Percentiles rank a stretch among this genome's conserved stretches.
Evolutionary conservation across 2,329 filamentous ascomycete genomes (phyloP).

Genomic region (Orbilia quercus): DNA sequence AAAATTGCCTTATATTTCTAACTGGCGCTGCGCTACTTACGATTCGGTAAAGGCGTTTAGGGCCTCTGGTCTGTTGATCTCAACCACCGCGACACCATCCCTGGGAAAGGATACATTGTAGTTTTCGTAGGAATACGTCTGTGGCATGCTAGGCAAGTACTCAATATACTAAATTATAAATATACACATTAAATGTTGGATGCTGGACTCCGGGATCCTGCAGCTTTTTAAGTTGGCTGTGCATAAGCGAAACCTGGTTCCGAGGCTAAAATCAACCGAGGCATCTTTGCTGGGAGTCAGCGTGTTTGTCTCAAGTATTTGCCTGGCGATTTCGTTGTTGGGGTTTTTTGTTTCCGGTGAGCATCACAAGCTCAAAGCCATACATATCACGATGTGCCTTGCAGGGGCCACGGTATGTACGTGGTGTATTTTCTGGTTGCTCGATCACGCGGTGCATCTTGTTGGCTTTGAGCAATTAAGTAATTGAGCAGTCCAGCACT

Average conservation of each 20-base stretch:
- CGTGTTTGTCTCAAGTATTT: too few relatives aligned
- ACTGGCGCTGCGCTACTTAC: conserved; percentile 63
- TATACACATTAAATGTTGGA: conserved; percentile 21
- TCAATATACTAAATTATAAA: conserved; percentile 19
- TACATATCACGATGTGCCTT: too few relatives aligned
- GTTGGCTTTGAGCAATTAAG: too few relatives aligned
- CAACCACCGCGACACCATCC: conserved; percentile 84
- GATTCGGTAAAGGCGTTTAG: conserved; percentile 85
- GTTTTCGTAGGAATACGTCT: conserved; percentile 68
- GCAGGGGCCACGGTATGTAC: too few relatives aligned
- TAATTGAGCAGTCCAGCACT: too few relatives aligned
- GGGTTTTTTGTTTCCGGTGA: too few relatives aligned
- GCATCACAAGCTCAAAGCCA: too few relatives aligned
- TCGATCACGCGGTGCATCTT: too few relatives aligned
- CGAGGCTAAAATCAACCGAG: conserved; percentile 35
- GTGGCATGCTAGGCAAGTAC: conserved; percentile 40
- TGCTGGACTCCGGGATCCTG: conserved; percentile 20
- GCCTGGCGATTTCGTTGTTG: too few relatives aligned
- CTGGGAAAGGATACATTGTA: conserved; percentile 79
- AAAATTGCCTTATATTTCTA: neutral
- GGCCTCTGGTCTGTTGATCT: conserved; percentile 88
- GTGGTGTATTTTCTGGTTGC: too few relatives aligned
- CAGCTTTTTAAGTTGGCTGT: conserved; percentile 12
- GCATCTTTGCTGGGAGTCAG: conserved; percentile 51
- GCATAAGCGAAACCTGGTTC: conserved; percentile 40